Evolutionary conservation across 208 protist species (phyloP).

Genomic region (Perkinsela sp.): DNA sequence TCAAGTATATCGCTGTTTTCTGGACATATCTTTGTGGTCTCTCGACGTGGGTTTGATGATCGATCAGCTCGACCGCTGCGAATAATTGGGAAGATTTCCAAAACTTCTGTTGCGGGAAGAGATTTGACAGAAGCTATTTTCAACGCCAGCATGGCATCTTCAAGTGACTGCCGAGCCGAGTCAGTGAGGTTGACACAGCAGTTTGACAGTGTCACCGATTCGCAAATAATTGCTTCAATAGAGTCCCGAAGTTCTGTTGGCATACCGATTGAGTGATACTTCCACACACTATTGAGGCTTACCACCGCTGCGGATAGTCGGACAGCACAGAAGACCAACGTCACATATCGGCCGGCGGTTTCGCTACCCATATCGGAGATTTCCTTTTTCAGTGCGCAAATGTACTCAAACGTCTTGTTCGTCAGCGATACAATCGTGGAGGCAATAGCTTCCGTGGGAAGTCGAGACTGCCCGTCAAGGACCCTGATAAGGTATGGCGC

Average conservation of each 20-base stretch:
- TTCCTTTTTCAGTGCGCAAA: background rate
- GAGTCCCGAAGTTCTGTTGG: background rate
- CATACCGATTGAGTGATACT: background rate
- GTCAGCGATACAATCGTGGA: background rate
- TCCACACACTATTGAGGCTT: background rate
- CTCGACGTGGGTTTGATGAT: no score
- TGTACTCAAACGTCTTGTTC: background rate
- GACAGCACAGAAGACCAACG: background rate
- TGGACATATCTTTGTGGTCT: background rate
- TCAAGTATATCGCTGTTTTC: background rate
- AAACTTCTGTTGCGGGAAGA: background rate
- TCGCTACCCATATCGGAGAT: background rate
- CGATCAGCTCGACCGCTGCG: background rate
- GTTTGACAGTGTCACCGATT: background rate
- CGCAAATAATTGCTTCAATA: background rate
- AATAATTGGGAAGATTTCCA: background rate
- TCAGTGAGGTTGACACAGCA: background rate
- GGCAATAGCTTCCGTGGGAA: background rate
- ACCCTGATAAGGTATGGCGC: background rate
- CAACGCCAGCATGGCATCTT: background rate
- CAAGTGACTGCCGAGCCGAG: background rate
- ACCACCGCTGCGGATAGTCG: background rate
- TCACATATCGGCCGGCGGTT: background rate
- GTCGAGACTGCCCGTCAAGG: background rate
- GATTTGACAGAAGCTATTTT: background rate